Evolutionary conservation across 1,284 basidiomycete species (phyloP).

Genomic region (Fistulinella cinereoalba): DNA sequence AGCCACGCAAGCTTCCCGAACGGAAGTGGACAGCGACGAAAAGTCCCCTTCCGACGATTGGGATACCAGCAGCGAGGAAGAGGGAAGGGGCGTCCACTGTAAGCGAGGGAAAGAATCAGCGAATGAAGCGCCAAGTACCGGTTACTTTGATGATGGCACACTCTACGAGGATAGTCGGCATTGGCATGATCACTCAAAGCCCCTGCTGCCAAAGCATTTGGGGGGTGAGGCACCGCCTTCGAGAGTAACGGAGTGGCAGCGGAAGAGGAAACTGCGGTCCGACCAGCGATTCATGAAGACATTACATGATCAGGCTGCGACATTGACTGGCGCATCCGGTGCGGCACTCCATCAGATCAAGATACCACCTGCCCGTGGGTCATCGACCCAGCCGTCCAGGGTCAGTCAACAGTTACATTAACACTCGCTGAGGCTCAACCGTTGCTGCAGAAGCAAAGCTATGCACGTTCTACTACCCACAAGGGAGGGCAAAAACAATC

Average conservation of each 20-base stretch:
- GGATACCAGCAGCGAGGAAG: slow-evolving; percentile 23
- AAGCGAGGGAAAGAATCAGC: background rate
- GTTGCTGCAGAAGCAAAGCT: slow-evolving; percentile 14
- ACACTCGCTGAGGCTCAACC: background rate
- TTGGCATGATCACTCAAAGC: slow-evolving; percentile 53
- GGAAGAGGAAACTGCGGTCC: slow-evolving; percentile 37
- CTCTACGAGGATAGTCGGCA: slow-evolving; percentile 52
- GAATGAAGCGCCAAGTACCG: slow-evolving; percentile 2
- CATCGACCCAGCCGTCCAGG: slow-evolving; percentile 13
- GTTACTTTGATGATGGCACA: slow-evolving; percentile 40
- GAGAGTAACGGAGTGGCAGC: slow-evolving; percentile 35
- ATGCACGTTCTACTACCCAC: slow-evolving; percentile 6
- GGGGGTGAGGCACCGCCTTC: slow-evolving; percentile 43
- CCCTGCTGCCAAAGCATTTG: slow-evolving; percentile 53
- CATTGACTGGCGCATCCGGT: slow-evolving; percentile 61
- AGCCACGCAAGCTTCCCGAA: background rate
- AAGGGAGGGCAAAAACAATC: slow-evolving; percentile 22
- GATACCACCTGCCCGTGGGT: slow-evolving; percentile 41
- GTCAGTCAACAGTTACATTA: slow-evolving; percentile 7
- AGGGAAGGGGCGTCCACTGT: background rate
- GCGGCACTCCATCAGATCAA: slow-evolving; percentile 48
- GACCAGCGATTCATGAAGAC: slow-evolving; percentile 57
- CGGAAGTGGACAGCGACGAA: slow-evolving; percentile 1
- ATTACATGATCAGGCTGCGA: slow-evolving; percentile 57
- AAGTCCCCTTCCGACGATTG: slow-evolving; percentile 11